A percentile compares a stretch with the other conserved stretches of the same genome.
phyloP scores from a whole-genome alignment of 768 basidiomycete genomes.

The Amanita pallidorosea region DNA sequence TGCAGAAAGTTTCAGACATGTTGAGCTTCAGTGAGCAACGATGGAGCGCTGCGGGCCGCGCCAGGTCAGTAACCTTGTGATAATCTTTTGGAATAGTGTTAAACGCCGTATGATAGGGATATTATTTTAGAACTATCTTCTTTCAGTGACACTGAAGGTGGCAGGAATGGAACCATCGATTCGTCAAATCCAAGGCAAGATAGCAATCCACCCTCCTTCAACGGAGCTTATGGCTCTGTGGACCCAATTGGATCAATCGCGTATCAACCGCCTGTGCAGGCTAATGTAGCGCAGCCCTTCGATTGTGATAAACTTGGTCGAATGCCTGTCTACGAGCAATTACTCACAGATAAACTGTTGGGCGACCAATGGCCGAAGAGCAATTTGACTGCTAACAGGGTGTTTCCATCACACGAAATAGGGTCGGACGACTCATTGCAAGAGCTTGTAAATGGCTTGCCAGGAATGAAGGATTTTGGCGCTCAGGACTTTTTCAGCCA shows the following conservation, averaged over 20 bases:
- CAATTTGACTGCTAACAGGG: not conserved
- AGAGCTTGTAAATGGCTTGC: too few species aligned
- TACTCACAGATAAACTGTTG: constrained; percentile 19
- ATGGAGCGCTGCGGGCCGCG: constrained; percentile 31
- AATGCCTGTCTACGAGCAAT: constrained; percentile 35
- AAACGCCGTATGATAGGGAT: constrained; percentile 16
- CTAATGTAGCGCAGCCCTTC: constrained; percentile 33
- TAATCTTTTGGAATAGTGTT: not conserved
- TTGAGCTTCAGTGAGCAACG: constrained; percentile 31
- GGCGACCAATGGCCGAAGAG: not conserved
- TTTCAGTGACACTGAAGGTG: constrained; percentile 17
- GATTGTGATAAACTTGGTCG: constrained; percentile 48
- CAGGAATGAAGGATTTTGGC: too few species aligned
- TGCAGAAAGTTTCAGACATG: constrained; percentile 48
- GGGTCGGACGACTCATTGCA: too few species aligned
- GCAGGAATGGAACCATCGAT: not conserved
- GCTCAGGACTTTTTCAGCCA: too few species aligned
- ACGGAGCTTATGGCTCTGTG: too few species aligned
- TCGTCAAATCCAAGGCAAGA: not conserved
- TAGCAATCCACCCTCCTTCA: not conserved
- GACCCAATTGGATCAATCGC: not conserved
- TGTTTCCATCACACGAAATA: too few species aligned
- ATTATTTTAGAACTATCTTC: constrained; percentile 25
- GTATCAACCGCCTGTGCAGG: not conserved
- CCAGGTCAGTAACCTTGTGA: constrained; percentile 18